Percentiles rank a stretch among this genome's conserved stretches.
These are phyloP conservation scores for Asterophora lycoperdoides DNA, from an alignment of 768 basidiomycete species.

Conservation along the genomic window DNA sequence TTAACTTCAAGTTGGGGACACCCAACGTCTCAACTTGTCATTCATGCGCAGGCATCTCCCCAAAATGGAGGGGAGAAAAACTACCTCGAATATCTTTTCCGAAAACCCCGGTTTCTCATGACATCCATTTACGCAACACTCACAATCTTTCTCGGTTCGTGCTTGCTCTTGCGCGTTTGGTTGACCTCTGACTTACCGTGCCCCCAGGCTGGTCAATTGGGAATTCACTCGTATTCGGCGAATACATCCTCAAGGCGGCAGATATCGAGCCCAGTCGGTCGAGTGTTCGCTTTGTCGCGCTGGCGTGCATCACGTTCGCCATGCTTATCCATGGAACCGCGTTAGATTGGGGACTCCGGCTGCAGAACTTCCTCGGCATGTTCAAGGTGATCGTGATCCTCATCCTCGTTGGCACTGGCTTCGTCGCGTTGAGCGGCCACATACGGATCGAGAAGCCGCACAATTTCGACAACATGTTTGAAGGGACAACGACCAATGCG, in stretches of 20 bases:
- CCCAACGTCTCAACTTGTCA: not conserved
- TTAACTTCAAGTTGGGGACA: not conserved
- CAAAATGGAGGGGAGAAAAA: slow-evolving; percentile 69
- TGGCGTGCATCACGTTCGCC: slow-evolving; percentile 29
- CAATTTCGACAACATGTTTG: slow-evolving; percentile 26
- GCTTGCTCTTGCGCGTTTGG: not conserved
- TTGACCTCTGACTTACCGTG: not conserved
- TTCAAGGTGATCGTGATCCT: slow-evolving; percentile 48
- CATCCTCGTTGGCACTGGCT: slow-evolving; percentile 41
- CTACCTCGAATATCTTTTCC: slow-evolving; percentile 61
- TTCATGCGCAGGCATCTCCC: slow-evolving; percentile 43
- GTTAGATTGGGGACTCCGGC: slow-evolving; percentile 44
- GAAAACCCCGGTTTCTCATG: slow-evolving; percentile 50
- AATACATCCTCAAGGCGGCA: slow-evolving; percentile 34
- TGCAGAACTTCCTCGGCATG: slow-evolving; percentile 56
- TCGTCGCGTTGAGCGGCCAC: slow-evolving; percentile 34
- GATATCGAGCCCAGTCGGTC: slow-evolving; percentile 14
- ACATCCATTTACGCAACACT: slow-evolving; percentile 55
- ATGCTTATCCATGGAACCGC: slow-evolving; percentile 37
- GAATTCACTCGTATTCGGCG: slow-evolving; percentile 50
- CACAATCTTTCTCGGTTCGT: slow-evolving; percentile 40
- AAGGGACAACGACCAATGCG: slow-evolving; percentile 34
- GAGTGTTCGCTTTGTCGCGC: slow-evolving; percentile 24
- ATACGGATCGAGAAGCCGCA: slow-evolving; percentile 23
- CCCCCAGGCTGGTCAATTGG: slow-evolving; percentile 24